phyloP scores from a whole-genome alignment of 768 basidiomycete genomes.

The Leccinum truebloodii region DNA sequence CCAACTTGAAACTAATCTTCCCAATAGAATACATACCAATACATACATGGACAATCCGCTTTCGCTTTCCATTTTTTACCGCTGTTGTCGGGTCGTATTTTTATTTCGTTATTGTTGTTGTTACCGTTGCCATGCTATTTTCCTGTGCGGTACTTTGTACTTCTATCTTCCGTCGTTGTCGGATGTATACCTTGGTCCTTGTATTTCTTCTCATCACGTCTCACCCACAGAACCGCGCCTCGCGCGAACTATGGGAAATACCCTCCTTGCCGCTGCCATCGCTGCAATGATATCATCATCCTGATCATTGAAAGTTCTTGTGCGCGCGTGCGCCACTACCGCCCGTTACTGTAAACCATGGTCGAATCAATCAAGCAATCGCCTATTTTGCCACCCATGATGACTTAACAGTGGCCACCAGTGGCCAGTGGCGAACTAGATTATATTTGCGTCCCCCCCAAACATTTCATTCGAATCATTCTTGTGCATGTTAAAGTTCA shows the following conservation, averaged over 20 bases:
- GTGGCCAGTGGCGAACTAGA: not conserved
- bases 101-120: not conserved
- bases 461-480: not conserved
- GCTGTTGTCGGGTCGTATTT: not conserved
- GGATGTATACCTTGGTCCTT: not conserved
- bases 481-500: not conserved
- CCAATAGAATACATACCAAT: constrained; percentile 7
- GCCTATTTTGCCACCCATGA: not conserved
- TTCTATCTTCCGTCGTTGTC: not conserved
- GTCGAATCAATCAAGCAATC: not conserved
- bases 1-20: not conserved
- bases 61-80: not conserved
- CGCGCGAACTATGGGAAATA: not conserved
- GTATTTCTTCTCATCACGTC: not conserved
- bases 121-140: not conserved
- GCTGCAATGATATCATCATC: not conserved
- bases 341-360: not conserved
- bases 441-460: not conserved
- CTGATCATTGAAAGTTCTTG: not conserved
- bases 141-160: not conserved
- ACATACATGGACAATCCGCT: constrained; percentile 12
- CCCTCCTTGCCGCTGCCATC: not conserved
- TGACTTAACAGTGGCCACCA: not conserved
- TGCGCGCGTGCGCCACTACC: not conserved
- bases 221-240: not conserved